Evolutionary conservation across 495 filamentous ascomycete species (phyloP), one percentile per base, ranked within the genome.

Genomic region (Cetradonia linearis): DNA sequence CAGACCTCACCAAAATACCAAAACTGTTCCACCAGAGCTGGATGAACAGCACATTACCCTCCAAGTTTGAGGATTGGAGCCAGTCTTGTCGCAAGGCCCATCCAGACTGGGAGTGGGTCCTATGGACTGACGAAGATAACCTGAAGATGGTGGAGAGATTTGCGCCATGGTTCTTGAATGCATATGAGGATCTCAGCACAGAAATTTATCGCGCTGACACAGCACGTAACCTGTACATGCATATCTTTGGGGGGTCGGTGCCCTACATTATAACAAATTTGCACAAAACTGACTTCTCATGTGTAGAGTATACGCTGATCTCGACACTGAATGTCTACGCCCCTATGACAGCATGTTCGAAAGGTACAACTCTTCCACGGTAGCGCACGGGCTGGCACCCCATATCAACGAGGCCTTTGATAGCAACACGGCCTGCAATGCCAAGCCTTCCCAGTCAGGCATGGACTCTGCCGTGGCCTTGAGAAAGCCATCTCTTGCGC

Each of bases 41-140:
- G 66, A 64, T 64, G 13, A 50, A 65, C 13, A 38, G 27, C 3
- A 59, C 59, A 25, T 40, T 68, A 6, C 66, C 66, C 14, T 18
- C 64, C 18, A 68, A 68, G 25, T 66, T 68, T 30, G 56, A 64
- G 25, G 48, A 52, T 16, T 68, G 66, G 66, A 66, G 64, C 49
- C 52, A 63, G 14, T 56, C 60, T 5, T 68, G 66, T 44, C 64
- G 64, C 20, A 20, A 42, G 40, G 50, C 50, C 25, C 60, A 68
- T 40, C 50, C 66, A 11, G 64, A 68, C 38, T 68, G 66, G 64
- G 64, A 68, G 49, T 68, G 61, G 56, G 66, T 66, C n/a, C 52
- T 68, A 10, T 68, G 66, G 66, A 66, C 66, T n/a, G 61, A 68
- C 42, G 58, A 58, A 44, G 66, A 66, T 54, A 68, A 66, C 25